Percentiles rank a stretch among this genome's conserved stretches.
phyloP scores from a whole-genome alignment of 805 yeast genomes.

The Candida rishiriensis region DNA sequence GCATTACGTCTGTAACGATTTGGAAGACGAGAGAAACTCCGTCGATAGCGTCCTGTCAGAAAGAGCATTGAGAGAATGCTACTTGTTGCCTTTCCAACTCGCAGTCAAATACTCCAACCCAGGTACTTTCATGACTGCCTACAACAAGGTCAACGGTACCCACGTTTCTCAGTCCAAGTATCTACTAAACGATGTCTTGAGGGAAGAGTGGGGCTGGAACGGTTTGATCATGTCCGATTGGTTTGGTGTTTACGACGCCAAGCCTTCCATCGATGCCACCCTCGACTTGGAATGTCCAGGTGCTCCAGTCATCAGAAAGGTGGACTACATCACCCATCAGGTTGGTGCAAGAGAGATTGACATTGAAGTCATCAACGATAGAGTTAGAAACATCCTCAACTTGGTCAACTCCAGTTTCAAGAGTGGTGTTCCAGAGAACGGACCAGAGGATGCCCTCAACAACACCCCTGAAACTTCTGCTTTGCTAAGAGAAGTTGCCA shows the following conservation, averaged over 20 bases:
- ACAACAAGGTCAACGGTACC: constrained; percentile 60
- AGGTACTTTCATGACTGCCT: constrained; percentile 55
- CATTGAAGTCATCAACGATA: constrained; percentile 39
- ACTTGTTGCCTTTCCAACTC: constrained; percentile 59
- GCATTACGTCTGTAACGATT: constrained; percentile 62
- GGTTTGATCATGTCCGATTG: constrained; percentile 63
- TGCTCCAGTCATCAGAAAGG: constrained; percentile 44
- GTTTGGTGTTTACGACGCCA: constrained; percentile 53
- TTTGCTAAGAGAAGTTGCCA: constrained; percentile 40
- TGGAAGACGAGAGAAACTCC: constrained; percentile 50
- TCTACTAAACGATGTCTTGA: constrained; percentile 42
- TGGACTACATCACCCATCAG: constrained; percentile 37
- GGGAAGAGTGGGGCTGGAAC: constrained; percentile 55
- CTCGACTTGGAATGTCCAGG: constrained; percentile 70
- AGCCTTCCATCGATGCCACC: constrained; percentile 49
- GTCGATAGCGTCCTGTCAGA: constrained; percentile 49
- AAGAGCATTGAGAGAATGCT: constrained; percentile 63
- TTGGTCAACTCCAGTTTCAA: constrained; percentile 41
- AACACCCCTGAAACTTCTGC: constrained; percentile 46
- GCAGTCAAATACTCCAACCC: constrained; percentile 55
- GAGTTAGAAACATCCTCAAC: constrained; percentile 45
- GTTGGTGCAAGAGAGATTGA: constrained; percentile 41
- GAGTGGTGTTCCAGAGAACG: constrained; percentile 40
- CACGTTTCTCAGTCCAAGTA: constrained; percentile 48
- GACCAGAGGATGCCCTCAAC: constrained; percentile 35